A percentile compares a stretch with the other conserved stretches of the same genome.
Evolutionary conservation across 176 grass and related monocot genomes (phyloP).

Genomic region (Oryza punctata): DNA sequence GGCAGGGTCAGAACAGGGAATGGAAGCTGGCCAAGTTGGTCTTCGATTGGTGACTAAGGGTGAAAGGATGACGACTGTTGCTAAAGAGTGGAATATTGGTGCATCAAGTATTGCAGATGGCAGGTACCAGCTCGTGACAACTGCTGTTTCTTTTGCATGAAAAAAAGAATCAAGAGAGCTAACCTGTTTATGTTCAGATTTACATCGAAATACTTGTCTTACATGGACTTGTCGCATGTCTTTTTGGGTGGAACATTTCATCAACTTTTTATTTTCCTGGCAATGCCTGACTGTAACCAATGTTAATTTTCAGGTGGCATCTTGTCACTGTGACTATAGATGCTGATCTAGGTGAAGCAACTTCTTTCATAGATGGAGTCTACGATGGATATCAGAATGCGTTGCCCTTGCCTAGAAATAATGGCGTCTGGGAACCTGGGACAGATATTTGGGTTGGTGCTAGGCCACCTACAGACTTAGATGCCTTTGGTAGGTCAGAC

Average conservation of each 20-base stretch:
- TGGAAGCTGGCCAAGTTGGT: conserved; percentile 97
- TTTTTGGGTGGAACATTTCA: neutral
- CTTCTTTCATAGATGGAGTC: conserved; percentile 85
- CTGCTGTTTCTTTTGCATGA: conserved; percentile 11
- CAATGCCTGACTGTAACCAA: conserved; percentile 23
- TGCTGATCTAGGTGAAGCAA: conserved; percentile 92
- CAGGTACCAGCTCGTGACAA: conserved; percentile 59
- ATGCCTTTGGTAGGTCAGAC: conserved; percentile 98
- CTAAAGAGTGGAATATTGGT: conserved; percentile 97
- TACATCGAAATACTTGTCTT: neutral
- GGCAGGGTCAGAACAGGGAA: conserved; percentile 95
- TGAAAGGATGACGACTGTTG: conserved; percentile 83
- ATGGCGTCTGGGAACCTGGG: conserved; percentile 77
- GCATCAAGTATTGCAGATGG: conserved; percentile 93
- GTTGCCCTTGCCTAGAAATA: conserved; percentile 66
- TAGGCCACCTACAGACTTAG: conserved; percentile 86
- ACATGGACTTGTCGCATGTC: neutral
- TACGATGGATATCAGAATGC: conserved; percentile 94
- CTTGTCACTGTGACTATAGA: conserved; percentile 95
- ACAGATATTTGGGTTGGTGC: conserved; percentile 91
- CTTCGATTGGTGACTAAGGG: conserved; percentile 88
- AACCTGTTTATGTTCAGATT: conserved; percentile 14
- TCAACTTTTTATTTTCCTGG: neutral
- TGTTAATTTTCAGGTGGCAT: conserved; percentile 83
- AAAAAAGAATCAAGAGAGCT: conserved; percentile 4